A percentile compares a stretch with the other conserved stretches of the same genome.
Evolutionary conservation across 352 stramenopile genomes (phyloP).

Genomic region (Pythium aphanidermatum): DNA sequence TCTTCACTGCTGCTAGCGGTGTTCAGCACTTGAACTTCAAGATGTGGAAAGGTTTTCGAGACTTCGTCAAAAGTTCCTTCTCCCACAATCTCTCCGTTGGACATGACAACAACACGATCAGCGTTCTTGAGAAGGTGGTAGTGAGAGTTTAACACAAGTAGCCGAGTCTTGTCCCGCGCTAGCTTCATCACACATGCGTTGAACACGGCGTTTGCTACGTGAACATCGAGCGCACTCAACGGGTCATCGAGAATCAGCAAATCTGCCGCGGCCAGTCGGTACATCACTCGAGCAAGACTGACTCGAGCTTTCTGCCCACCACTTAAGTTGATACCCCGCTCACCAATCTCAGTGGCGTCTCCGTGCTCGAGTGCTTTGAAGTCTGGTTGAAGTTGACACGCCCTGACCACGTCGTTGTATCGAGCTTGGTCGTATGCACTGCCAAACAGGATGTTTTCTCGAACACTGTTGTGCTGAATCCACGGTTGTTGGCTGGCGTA

Average conservation of each 20-base stretch:
- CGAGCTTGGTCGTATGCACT: conserved; percentile 14
- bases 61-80: conserved; percentile 72
- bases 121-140: conserved; percentile 80
- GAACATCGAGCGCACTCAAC: conserved; percentile 91
- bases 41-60: conserved; percentile 25
- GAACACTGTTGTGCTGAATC: conserved; percentile 44
- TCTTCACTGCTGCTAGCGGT: too few relatives aligned
- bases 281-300: conserved; percentile 85
- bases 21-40: conserved; percentile 13
- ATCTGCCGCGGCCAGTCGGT: conserved; percentile 70
- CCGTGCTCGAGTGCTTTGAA: conserved; percentile 77
- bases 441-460: conserved; percentile 58
- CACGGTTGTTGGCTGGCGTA: conserved; percentile 41
- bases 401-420: conserved; percentile 45
- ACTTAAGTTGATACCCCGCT: conserved; percentile 93
- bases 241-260: conserved; percentile 94
- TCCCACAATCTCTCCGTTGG: conserved; percentile 71
- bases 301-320: conserved; percentile 90
- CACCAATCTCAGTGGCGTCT: conserved; percentile 92
- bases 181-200: conserved; percentile 74
- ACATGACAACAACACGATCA: conserved; percentile 56
- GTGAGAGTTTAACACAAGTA: conserved; percentile 92
- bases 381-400: conserved; percentile 83
- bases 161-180: conserved; percentile 51
- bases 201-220: conserved; percentile 94